Conservation (phyloP, 768 basidiomycete species). For the Russula brevipes region DNA sequence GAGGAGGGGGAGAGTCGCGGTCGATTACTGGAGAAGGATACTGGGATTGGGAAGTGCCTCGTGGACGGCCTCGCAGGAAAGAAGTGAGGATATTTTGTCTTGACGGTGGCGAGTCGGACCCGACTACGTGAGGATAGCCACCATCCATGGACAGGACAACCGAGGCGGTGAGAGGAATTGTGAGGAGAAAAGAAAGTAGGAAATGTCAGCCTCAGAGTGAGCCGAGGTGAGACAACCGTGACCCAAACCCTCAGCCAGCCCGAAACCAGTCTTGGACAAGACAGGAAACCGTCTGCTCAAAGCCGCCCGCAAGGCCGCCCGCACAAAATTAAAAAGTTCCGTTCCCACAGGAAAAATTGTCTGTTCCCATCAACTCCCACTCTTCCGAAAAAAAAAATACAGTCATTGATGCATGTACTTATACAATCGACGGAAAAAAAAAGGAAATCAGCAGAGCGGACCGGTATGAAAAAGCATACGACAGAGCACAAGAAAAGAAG, state of each 20-base stretch:
- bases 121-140: slow-evolving; percentile 2
- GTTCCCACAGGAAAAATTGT: too few species aligned
- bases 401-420: too few species aligned
- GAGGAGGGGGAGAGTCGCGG: slow-evolving; percentile 44
- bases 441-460: too few species aligned
- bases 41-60: slow-evolving; percentile 62
- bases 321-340: too few species aligned
- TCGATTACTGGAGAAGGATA: slow-evolving; percentile 33
- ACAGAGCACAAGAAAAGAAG: not conserved
- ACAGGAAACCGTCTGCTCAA: too few species aligned
- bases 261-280: not conserved
- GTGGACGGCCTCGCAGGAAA: slow-evolving; percentile 63
- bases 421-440: not conserved
- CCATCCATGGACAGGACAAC: slow-evolving; percentile 2
- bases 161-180: not conserved
- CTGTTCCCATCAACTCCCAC: too few species aligned
- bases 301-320: too few species aligned
- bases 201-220: not conserved
- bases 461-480: not conserved
- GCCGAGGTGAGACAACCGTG: too few species aligned
- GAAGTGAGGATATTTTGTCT: slow-evolving; percentile 67
- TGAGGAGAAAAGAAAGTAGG: not conserved
- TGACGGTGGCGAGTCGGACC: slow-evolving; percentile 30
- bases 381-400: too few species aligned
- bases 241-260: not conserved